These are phyloP conservation scores for Dendrobium officinale DNA, from an alignment of 106 monocot species.

Conservation along the genomic window DNA sequence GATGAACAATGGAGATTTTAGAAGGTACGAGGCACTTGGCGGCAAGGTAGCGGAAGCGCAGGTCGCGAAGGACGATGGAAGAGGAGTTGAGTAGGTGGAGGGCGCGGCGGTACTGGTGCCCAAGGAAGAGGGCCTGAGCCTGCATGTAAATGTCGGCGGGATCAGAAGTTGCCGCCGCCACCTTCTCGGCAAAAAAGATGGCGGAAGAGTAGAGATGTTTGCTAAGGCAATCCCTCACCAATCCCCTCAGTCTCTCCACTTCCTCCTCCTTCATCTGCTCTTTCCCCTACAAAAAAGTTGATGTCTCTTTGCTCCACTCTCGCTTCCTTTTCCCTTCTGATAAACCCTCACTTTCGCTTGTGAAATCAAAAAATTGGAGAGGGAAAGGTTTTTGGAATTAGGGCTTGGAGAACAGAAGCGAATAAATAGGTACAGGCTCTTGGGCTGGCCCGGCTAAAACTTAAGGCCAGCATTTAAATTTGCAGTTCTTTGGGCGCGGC, in stretches of 20 bases:
- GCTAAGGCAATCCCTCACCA: constrained; percentile 90
- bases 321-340: constrained; percentile 1
- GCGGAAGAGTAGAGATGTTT: constrained; percentile 96
- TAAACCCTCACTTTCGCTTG: background rate
- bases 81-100: constrained; percentile 86
- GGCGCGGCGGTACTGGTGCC: constrained; percentile 83
- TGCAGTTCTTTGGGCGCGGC: no score
- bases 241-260: constrained; percentile 74
- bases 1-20: background rate
- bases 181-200: constrained; percentile 96
- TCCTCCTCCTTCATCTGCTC: constrained; percentile 63
- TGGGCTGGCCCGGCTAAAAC: no score
- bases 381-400: background rate
- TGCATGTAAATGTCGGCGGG: constrained; percentile 98
- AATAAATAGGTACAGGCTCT: no score
- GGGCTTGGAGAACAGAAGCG: background rate
- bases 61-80: constrained; percentile 66
- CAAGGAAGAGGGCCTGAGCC: constrained; percentile 96
- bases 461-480: no score
- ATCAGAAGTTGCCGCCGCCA: constrained; percentile 73
- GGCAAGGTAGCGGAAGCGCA: constrained; percentile 92
- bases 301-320: background rate
- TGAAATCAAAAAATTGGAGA: background rate
- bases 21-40: constrained; percentile 82
- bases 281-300: background rate